Conservation (phyloP, 768 basidiomycete species). For the Mycena filopes region DNA sequence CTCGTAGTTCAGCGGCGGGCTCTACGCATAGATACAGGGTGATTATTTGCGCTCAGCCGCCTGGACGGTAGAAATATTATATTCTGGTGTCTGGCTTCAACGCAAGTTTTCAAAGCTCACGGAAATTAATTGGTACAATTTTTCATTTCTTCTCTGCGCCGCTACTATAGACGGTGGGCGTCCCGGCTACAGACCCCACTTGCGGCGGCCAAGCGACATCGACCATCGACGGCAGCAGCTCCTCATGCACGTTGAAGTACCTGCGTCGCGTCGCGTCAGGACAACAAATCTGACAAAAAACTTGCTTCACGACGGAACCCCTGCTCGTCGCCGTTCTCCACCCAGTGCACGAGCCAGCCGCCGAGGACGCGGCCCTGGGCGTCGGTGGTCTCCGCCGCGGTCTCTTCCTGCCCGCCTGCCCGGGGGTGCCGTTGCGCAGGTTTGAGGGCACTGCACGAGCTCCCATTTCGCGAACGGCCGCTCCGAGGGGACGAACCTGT, state of each 20-base stretch:
- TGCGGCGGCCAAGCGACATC: not conserved
- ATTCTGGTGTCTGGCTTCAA: too few relatives aligned
- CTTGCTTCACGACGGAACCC: conserved; percentile 77
- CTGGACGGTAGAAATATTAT: too few relatives aligned
- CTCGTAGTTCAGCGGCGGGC: too few relatives aligned
- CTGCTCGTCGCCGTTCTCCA: conserved; percentile 65
- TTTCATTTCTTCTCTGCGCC: not conserved
- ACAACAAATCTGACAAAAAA: conserved; percentile 12
- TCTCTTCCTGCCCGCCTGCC: conserved; percentile 79
- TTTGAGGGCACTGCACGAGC: conserved; percentile 65
- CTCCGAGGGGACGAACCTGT: conserved; percentile 70
- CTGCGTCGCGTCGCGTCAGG: conserved; percentile 36
- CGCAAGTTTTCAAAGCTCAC: too few relatives aligned
- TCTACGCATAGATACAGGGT: too few relatives aligned
- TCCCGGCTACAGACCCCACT: too few relatives aligned
- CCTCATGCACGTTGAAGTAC: conserved; percentile 61
- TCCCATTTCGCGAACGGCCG: conserved; percentile 87
- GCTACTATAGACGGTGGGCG: not conserved
- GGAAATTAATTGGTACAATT: conserved; percentile 16
- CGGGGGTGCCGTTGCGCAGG: conserved; percentile 49
- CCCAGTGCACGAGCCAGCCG: conserved; percentile 85
- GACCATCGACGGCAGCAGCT: conserved; percentile 43
- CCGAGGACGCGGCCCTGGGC: conserved; percentile 70
- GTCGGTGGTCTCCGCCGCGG: conserved; percentile 81
- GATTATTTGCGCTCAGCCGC: too few relatives aligned